Evolutionary conservation across 208 protist genomes (phyloP).

Genomic region (Leishmania arabica): DNA sequence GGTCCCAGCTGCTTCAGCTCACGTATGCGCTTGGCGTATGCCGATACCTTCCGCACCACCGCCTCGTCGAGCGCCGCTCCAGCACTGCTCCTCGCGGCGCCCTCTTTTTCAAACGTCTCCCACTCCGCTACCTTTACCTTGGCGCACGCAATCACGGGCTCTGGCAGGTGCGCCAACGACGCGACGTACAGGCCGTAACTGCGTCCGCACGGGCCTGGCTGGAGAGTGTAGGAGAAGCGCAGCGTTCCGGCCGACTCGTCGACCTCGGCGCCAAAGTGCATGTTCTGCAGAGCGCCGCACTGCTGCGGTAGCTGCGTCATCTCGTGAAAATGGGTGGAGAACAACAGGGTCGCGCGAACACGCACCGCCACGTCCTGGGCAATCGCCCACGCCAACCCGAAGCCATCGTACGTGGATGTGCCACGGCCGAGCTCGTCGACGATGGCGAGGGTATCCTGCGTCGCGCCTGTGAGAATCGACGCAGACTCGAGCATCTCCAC

Average conservation of each 20-base stretch:
- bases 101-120: conserved; percentile 75
- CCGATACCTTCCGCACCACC: conserved; percentile 37
- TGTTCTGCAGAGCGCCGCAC: conserved; percentile 61
- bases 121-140: conserved; percentile 85
- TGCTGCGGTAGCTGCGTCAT: conserved; percentile 93
- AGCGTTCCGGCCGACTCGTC: conserved; percentile 68
- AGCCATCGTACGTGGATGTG: conserved; percentile 99
- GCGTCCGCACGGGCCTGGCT: conserved; percentile 85
- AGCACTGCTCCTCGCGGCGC: neutral
- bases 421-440: conserved; percentile 99
- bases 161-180: conserved; percentile 83
- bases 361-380: conserved; percentile 93
- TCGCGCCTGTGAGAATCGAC: conserved; percentile 95
- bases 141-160: conserved; percentile 77
- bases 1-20: conserved; percentile 38
- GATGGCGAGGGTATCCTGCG: conserved; percentile 96
- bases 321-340: conserved; percentile 99
- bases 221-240: conserved; percentile 85
- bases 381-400: conserved; percentile 99
- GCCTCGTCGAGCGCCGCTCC: conserved; percentile 23
- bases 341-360: conserved; percentile 91
- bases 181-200: conserved; percentile 95
- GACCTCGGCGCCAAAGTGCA: conserved; percentile 85
- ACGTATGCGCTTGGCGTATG: conserved; percentile 74
- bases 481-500: conserved; percentile 99